Conservation (phyloP, 2,329 filamentous ascomycete species). For the Torrubiella hemipterigena region DNA sequence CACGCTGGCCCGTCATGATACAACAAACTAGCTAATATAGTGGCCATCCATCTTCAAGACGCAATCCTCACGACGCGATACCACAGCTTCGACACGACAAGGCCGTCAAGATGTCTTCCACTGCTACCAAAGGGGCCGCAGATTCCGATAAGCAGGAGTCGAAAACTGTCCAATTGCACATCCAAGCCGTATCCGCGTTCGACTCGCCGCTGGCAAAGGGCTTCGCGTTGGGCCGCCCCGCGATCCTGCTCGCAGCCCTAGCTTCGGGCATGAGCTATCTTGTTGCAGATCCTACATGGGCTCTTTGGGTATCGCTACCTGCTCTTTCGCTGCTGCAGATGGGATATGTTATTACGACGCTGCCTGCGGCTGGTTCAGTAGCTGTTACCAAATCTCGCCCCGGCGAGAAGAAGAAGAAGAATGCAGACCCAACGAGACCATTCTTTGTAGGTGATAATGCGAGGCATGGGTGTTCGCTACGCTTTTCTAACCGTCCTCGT, state of each 20-base stretch:
- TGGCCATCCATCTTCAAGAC: no score
- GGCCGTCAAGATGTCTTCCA: no score
- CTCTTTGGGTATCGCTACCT: conserved; percentile 49
- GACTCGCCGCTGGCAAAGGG: conserved; percentile 26
- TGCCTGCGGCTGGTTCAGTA: conserved; percentile 47
- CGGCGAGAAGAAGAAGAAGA: conserved; percentile 41
- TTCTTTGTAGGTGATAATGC: no score
- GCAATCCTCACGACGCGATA: no score
- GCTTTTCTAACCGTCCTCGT: conserved; percentile 8
- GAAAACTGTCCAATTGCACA: conserved; percentile 14
- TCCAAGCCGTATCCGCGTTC: conserved; percentile 25
- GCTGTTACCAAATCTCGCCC: conserved; percentile 35
- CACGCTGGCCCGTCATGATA: no score
- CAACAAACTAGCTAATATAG: no score
- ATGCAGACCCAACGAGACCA: conserved; percentile 29
- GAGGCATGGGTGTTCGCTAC: no score
- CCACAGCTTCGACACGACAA: no score
- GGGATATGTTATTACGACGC: conserved; percentile 47
- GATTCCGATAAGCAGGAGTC: no score
- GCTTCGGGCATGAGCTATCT: conserved; percentile 52
- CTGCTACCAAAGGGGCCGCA: no score
- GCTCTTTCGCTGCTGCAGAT: conserved; percentile 53
- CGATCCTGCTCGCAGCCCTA: conserved; percentile 53
- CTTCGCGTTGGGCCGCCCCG: conserved; percentile 56
- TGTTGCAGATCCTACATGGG: conserved; percentile 55